Evolutionary conservation across 495 filamentous ascomycete species (phyloP).

Genomic region (Podospora sp.): DNA sequence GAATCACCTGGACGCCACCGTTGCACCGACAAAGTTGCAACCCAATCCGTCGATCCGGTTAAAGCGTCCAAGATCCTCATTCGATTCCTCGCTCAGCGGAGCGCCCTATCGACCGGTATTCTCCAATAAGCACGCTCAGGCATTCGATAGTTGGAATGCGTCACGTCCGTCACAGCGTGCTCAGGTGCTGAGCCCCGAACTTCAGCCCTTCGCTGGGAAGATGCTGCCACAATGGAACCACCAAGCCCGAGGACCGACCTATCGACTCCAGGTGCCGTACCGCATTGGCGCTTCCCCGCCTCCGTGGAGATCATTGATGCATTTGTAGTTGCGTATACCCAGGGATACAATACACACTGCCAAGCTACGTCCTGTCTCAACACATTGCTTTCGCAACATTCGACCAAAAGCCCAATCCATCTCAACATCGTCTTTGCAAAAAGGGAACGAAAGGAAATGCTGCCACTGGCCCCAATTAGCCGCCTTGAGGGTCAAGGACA

Average conservation of each 20-base stretch:
- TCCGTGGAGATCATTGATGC: not conserved
- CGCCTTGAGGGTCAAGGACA: no score
- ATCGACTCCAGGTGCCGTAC: not conserved
- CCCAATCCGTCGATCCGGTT: conserved; percentile 8
- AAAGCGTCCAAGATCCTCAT: conserved; percentile 10
- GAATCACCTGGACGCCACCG: conserved; percentile 14
- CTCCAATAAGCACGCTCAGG: conserved; percentile 1
- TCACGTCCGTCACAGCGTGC: not conserved
- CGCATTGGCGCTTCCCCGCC: not conserved
- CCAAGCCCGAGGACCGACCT: no score
- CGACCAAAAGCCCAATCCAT: no score
- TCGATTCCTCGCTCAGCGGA: not conserved
- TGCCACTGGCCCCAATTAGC: no score
- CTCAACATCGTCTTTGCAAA: no score
- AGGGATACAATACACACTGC: not conserved
- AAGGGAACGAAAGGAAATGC: no score
- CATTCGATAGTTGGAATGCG: not conserved
- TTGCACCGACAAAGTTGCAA: not conserved
- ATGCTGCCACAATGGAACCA: not conserved
- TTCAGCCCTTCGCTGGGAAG: not conserved
- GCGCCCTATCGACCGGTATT: not conserved
- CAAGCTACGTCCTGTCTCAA: no score
- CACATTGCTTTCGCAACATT: no score
- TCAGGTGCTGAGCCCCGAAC: not conserved
- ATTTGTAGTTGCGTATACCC: not conserved